Percentiles rank a stretch among this genome's conserved stretches.
These are phyloP conservation scores for Lepidium didymum DNA, from an alignment of 345 rosid genomes.

Conservation along the genomic window DNA sequence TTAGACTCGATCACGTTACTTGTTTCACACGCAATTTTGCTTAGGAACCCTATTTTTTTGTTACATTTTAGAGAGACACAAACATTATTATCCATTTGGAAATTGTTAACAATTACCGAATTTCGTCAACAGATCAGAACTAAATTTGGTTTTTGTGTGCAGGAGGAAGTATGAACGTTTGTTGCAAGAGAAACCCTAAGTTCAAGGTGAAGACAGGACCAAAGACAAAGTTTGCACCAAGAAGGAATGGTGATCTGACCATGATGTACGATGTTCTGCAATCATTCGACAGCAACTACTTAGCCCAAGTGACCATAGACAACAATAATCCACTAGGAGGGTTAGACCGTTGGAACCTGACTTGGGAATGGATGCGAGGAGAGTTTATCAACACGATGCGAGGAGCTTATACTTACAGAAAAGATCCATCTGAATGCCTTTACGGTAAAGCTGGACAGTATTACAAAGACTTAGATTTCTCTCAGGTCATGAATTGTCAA, in stretches of 20 bases:
- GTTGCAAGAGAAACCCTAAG: constrained; percentile 75
- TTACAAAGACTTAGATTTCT: constrained; percentile 61
- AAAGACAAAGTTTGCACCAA: constrained; percentile 42
- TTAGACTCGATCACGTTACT: neutral
- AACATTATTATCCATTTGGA: neutral
- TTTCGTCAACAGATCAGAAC: too few relatives aligned
- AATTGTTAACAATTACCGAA: too few relatives aligned
- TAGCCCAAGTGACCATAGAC: constrained; percentile 84
- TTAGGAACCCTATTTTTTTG: neutral
- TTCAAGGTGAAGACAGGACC: constrained; percentile 32
- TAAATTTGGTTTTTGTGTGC: neutral
- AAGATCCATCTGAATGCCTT: constrained; percentile 49
- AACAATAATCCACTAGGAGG: constrained; percentile 65
- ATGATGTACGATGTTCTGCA: constrained; percentile 61
- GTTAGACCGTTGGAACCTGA: constrained; percentile 87
- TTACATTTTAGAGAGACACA: neutral
- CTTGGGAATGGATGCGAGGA: constrained; percentile 91
- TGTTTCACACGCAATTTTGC: neutral
- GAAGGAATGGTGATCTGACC: constrained; percentile 57
- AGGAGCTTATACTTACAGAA: constrained; percentile 70
- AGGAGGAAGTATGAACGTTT: constrained; percentile 63
- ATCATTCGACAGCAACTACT: constrained; percentile 62
- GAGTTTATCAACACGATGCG: constrained; percentile 77
- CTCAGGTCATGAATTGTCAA: constrained; percentile 58
- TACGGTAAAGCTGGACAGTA: constrained; percentile 57